Base-by-base conservation (phyloP, 345 rosid genomes). In the Ricinus communis region DNA sequence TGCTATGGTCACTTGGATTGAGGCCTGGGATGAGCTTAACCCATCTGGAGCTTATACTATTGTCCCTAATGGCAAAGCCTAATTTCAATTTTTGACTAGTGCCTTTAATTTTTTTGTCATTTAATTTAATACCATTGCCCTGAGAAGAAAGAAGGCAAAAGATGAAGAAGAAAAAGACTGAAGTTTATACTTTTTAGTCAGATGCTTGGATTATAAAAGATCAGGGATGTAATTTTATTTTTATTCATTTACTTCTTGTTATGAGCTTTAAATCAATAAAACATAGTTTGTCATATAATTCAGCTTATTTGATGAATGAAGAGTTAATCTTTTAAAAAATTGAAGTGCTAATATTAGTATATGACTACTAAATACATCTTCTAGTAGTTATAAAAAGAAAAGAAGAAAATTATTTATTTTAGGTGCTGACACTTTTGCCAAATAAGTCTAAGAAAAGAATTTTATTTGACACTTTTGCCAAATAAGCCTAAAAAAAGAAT, bases 21-120 rank as follows among this genome's bases (percentile, higher is more conserved):
- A 90, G 30, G 96, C 96, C 74, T 93, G 98, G 98, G 98, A 93
- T 40, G 96, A 93, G 83, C 93, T 93, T 55, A 93, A 93, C 91
- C 85, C 91, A 54, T 28, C 76, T 13, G 84, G 70, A 54, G 72
- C 68, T 19, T 33, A 76, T 64, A 33, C 56, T 12, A 45, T 5
- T 13, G 63, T 15, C 19, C 7, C 84, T 22, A 87, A 74, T 19
- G 88, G 84, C 80, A 82, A 81, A 63, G 85, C 92, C 12, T 67
- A 78, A 82, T 19, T 55, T 24, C 33, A 38, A 50, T 15, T 71
- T 62, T 68, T 31, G 50, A 10, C 16, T 31, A 60, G 22, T 52
- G 21, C 2, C 28, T 53, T 28, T 38, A 2, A 16, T 66, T 54
- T 53, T 18, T 5, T 15, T 16, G 14, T 21, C 12, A 5, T 67